Base-by-base conservation (phyloP, 192 early-diverging fungal genomes). In the Dissophora ornata region DNA sequence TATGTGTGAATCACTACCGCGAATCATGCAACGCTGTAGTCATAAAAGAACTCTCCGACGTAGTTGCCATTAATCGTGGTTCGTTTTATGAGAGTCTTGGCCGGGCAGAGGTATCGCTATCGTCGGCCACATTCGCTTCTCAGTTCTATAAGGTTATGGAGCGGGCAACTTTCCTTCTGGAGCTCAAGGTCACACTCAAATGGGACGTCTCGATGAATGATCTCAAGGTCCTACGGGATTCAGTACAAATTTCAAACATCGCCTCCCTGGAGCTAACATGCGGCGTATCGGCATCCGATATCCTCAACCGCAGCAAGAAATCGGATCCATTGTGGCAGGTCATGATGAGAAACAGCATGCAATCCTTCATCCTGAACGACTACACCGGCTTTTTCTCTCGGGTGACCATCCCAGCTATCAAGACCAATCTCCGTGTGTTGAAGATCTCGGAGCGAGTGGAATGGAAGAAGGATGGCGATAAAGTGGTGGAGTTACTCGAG, bases 1-100 rank as follows among this genome's bases (percentile, higher is more conserved):
- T 71, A 9, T 71, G 69, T 16, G 50, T 36, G 26, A 60, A 71
- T 22, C 69, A 71, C n/a, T 63, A 63, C 29, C 52, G 59, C 0
- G 59, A 62, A 12, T 42, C 21, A 15, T 61, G 54, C 26, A 26
- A 46, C 22, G 24, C n/a, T 0, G 16, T 22, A n/a, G 49, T 59
- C 1, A 22, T 62, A 15, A 30, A 62, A 6, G 48, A 56, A 33
- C 38, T 70, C 21, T 47, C 13, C 1, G 58, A 70, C 4, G 40
- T n/a, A n/a, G n/a, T n/a, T n/a, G n/a, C n/a, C n/a, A n/a, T n/a
- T n/a, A 71, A 71, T 33, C 32, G 52, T 2, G 69, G 69, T n/a
- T 33, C 38, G 15, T 71, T 63, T 34, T 40, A 57, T 24, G 60
- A 62, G 26, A 32, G 53, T 21, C 44, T 53, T 18, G 60, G 69